Conservation (phyloP, 2,329 filamentous ascomycete genomes). For the Aspergillus fijiensis region DNA sequence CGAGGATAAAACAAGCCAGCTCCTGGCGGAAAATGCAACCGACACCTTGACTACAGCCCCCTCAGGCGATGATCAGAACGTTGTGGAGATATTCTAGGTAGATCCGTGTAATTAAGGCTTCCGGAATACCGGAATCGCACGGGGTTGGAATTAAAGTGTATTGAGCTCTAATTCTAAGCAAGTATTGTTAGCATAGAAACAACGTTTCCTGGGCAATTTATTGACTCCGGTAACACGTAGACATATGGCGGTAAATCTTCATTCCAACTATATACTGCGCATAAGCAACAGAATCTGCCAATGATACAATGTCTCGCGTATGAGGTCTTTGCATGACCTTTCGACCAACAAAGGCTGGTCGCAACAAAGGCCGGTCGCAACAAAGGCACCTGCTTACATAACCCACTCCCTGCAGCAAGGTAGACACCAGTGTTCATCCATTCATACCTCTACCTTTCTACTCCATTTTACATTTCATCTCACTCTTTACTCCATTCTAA, state of each 20-base stretch:
- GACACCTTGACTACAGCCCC: not conserved
- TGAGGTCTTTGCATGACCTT: not conserved
- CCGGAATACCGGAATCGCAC: not conserved
- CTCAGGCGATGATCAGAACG: conserved; percentile 47
- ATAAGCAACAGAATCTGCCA: no score
- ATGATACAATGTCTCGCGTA: no score
- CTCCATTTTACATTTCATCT: not conserved
- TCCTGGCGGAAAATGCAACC: conserved; percentile 13
- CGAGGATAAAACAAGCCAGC: conserved; percentile 45
- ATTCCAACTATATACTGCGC: not conserved
- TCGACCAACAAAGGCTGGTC: not conserved
- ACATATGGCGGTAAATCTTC: not conserved
- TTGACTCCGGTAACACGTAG: not conserved
- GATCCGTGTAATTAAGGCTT: not conserved
- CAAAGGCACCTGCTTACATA: not conserved
- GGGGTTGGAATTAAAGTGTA: not conserved
- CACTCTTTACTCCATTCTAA: not conserved
- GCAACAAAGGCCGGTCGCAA: not conserved
- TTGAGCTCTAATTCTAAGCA: not conserved
- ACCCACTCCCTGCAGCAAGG: not conserved
- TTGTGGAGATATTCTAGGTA: conserved; percentile 47
- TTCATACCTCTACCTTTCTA: not conserved
- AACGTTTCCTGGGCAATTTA: no score
- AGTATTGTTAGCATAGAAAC: not conserved
- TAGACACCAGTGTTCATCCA: no score